These are phyloP conservation scores for Boletus rex-veris DNA, from an alignment of 768 basidiomycete species.

Conservation along the genomic window DNA sequence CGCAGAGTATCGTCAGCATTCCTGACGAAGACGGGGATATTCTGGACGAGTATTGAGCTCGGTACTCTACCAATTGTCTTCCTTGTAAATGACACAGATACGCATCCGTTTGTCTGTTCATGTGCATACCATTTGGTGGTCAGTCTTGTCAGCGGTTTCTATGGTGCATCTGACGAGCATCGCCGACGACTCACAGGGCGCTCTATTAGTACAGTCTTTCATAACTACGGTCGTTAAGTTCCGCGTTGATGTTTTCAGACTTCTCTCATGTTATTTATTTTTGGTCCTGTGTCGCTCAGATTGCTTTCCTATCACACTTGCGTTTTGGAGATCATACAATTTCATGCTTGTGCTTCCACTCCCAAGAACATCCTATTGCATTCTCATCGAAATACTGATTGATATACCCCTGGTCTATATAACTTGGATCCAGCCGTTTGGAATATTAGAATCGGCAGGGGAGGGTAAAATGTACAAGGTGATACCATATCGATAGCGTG, in stretches of 20 bases:
- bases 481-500: slow-evolving; percentile 8
- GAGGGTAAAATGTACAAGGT: not conserved
- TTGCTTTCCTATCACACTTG: slow-evolving; percentile 6
- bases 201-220: slow-evolving; percentile 23
- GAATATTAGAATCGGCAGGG: not conserved
- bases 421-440: slow-evolving; percentile 1
- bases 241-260: slow-evolving; percentile 19
- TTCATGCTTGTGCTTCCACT: slow-evolving; percentile 7
- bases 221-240: slow-evolving; percentile 33
- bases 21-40: slow-evolving; percentile 56
- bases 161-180: not conserved
- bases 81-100: slow-evolving; percentile 22
- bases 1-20: slow-evolving; percentile 45
- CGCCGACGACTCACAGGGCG: not conserved
- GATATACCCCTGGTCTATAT: slow-evolving; percentile 14
- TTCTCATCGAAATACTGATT: slow-evolving; percentile 9
- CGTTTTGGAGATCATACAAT: slow-evolving; percentile 6
- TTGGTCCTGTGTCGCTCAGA: slow-evolving; percentile 15
- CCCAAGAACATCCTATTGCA: slow-evolving; percentile 8
- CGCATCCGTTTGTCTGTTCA: slow-evolving; percentile 21
- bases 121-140: slow-evolving; percentile 24
- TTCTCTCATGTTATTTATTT: slow-evolving; percentile 17
- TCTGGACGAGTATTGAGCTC: slow-evolving; percentile 47
- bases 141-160: not conserved
- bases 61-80: not conserved